Evolutionary conservation across 1,284 basidiomycete genomes (phyloP).

Genomic region (Phenoliferia sp.): DNA sequence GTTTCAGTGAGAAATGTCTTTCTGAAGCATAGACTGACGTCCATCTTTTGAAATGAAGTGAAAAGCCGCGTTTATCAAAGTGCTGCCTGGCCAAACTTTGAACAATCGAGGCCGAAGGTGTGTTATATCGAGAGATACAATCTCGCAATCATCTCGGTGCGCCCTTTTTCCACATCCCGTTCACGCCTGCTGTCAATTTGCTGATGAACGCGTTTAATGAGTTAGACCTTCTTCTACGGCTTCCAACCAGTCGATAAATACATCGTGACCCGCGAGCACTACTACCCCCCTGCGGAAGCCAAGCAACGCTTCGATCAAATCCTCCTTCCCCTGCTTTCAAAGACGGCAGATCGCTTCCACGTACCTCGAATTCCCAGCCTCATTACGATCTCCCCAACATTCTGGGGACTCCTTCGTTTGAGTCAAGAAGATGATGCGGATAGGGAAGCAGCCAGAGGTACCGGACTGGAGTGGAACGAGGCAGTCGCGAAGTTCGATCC

Average conservation of each 20-base stretch:
- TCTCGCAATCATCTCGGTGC: constrained; percentile 12
- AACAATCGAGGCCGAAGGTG: constrained; percentile 18
- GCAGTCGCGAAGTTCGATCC: constrained; percentile 1
- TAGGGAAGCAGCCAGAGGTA: not conserved
- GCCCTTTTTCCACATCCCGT: not conserved
- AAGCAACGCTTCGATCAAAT: constrained; percentile 29
- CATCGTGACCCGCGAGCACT: constrained; percentile 17
- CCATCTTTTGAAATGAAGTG: too few species aligned
- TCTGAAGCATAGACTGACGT: too few species aligned
- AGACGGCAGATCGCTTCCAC: constrained; percentile 4
- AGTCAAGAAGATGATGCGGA: constrained; percentile 8
- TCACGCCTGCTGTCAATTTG: too few species aligned
- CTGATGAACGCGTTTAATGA: not conserved
- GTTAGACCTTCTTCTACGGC: constrained; percentile 28
- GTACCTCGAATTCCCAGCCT: constrained; percentile 12
- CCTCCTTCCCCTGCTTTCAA: constrained; percentile 16
- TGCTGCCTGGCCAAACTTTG: constrained; percentile 15
- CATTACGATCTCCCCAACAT: constrained; percentile 18
- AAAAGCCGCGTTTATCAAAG: constrained; percentile 4
- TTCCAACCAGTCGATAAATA: constrained; percentile 10
- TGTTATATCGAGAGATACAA: constrained; percentile 21
- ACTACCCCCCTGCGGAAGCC: constrained; percentile 17
- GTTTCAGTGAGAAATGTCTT: not conserved
- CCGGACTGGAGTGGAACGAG: not conserved
- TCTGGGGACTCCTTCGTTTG: constrained; percentile 22